These are phyloP conservation scores for Aspergillus wentii DNA, from an alignment of 495 filamentous ascomycete species.

Conservation along the genomic window DNA sequence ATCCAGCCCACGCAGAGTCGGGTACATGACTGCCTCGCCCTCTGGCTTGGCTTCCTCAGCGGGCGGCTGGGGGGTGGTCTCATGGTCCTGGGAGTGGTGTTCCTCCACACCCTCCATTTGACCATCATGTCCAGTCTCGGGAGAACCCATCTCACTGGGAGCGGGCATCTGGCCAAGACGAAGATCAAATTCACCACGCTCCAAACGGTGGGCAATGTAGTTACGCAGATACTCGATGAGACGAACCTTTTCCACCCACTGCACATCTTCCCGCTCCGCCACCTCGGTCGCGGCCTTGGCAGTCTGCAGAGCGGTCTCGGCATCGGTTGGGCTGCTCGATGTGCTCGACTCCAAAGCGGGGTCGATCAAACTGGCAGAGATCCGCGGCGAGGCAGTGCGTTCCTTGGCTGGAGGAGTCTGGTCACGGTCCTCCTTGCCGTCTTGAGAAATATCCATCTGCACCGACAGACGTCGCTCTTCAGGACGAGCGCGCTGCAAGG, in stretches of 20 bases:
- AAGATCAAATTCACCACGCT: conserved; percentile 61
- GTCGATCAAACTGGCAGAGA: conserved; percentile 50
- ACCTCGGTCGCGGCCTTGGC: conserved; percentile 42
- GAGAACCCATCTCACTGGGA: conserved; percentile 11
- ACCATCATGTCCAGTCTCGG: conserved; percentile 18
- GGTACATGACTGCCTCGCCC: conserved; percentile 37
- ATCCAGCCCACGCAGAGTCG: conserved; percentile 38
- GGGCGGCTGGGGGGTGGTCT: too few relatives aligned
- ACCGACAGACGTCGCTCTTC: conserved; percentile 33
- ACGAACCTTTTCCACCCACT: conserved; percentile 81
- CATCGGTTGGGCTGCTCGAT: conserved; percentile 30
- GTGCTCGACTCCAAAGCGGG: conserved; percentile 40
- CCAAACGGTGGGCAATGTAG: conserved; percentile 60
- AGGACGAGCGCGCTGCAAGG: conserved; percentile 68
- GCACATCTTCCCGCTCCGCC: conserved; percentile 55
- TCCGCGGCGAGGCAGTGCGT: conserved; percentile 32
- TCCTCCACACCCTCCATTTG: conserved; percentile 42
- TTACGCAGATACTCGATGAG: conserved; percentile 70
- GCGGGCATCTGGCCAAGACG: conserved; percentile 24
- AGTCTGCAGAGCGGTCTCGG: conserved; percentile 38
- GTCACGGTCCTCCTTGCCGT: conserved; percentile 41
- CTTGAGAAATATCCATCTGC: conserved; percentile 54
- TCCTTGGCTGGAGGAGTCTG: conserved; percentile 39
- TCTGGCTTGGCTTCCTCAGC: conserved; percentile 18
- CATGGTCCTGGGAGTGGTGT: too few relatives aligned